These are phyloP conservation scores for Serendipita sp. DNA, from an alignment of 768 basidiomycete species.

Conservation along the genomic window DNA sequence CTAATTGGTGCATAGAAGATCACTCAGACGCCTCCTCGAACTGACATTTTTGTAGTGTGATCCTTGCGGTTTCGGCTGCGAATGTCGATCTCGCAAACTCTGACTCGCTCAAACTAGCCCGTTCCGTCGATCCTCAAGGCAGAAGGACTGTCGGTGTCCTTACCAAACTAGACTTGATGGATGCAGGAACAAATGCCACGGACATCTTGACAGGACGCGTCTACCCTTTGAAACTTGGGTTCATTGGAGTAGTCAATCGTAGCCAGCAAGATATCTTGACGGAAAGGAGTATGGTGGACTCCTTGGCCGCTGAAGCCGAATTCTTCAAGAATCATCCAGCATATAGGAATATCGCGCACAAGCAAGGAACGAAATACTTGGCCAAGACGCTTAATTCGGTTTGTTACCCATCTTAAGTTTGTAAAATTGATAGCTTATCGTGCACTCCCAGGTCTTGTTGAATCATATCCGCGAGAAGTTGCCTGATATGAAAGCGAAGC, in stretches of 20 bases:
- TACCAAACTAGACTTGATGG: conserved; percentile 98
- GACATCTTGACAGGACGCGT: conserved; percentile 94
- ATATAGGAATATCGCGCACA: conserved; percentile 90
- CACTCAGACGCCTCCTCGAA: background rate
- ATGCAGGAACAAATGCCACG: conserved; percentile 93
- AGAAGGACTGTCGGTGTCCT: conserved; percentile 92
- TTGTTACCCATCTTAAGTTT: conserved; percentile 14
- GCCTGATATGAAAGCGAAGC: conserved; percentile 96
- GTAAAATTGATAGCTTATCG: conserved; percentile 15
- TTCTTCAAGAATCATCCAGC: conserved; percentile 84
- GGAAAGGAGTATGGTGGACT: conserved; percentile 72
- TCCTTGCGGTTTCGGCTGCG: conserved; percentile 90
- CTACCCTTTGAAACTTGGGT: conserved; percentile 95
- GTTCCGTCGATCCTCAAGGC: conserved; percentile 89
- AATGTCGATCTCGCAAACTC: conserved; percentile 99
- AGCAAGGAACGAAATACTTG: conserved; percentile 92
- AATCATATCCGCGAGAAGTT: conserved; percentile 97
- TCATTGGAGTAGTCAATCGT: conserved; percentile 95
- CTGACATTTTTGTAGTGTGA: conserved; percentile 42
- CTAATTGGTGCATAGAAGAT: conserved; percentile 56
- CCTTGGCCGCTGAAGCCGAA: conserved; percentile 69
- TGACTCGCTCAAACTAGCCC: conserved; percentile 90
- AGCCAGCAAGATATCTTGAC: conserved; percentile 94
- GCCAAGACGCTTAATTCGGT: conserved; percentile 91
- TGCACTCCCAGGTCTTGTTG: conserved; percentile 54